Percentiles rank a stretch among this genome's conserved stretches.
These are phyloP conservation scores for Harrya chromipes DNA, from an alignment of 768 basidiomycete species.

Conservation along the genomic window DNA sequence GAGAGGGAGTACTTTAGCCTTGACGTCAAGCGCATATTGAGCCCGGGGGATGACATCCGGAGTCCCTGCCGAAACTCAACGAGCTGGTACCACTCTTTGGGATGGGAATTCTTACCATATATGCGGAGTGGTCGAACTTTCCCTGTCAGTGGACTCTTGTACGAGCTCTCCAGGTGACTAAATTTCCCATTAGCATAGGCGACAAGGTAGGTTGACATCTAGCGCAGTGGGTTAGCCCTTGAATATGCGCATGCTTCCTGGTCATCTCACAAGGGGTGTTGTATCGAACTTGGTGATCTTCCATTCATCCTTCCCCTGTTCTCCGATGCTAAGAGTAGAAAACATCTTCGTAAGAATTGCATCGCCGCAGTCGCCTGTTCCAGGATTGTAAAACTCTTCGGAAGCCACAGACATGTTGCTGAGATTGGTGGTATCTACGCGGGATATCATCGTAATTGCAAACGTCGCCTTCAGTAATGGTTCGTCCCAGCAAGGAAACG, in stretches of 20 bases:
- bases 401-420: constrained; percentile 82
- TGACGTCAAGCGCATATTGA: constrained; percentile 85
- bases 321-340: constrained; percentile 36
- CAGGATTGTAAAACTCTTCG: constrained; percentile 47
- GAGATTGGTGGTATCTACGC: constrained; percentile 67
- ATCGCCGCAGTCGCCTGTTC: constrained; percentile 27
- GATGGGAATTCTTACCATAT: constrained; percentile 52
- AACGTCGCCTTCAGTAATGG: constrained; percentile 87
- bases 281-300: constrained; percentile 78
- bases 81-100: background rate
- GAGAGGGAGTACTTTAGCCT: constrained; percentile 74
- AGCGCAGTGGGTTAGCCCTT: background rate
- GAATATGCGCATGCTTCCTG: background rate
- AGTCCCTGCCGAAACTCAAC: constrained; percentile 51
- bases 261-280: constrained; percentile 60
- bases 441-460: constrained; percentile 74
- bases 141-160: constrained; percentile 75
- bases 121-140: constrained; percentile 80
- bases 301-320: constrained; percentile 50
- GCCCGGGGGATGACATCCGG: constrained; percentile 80
- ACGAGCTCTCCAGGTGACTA: constrained; percentile 66
- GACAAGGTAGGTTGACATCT: constrained; percentile 88
- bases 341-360: constrained; percentile 41
- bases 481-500: constrained; percentile 93
- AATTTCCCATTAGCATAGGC: constrained; percentile 86